phyloP scores from a whole-genome alignment of 1,284 basidiomycete species.

The Naganishia liquefaciens region DNA sequence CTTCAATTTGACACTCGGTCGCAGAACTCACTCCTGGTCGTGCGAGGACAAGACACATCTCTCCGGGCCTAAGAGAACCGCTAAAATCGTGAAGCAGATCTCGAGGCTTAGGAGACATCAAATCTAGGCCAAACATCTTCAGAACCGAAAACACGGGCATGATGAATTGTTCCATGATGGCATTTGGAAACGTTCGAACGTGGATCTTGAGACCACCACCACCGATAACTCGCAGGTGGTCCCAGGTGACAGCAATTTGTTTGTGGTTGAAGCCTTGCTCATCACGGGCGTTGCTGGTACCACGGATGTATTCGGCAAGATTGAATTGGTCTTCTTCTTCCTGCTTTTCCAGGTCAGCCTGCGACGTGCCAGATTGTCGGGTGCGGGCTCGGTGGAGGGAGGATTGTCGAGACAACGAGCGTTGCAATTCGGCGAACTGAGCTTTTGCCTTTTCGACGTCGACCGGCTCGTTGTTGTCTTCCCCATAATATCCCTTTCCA shows the following conservation, averaged over 20 bases:
- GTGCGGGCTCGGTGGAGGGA: conserved; percentile 35
- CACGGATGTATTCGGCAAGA: conserved; percentile 72
- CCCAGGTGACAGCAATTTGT: conserved; percentile 78
- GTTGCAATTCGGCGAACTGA: conserved; percentile 36
- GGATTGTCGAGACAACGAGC: conserved; percentile 34
- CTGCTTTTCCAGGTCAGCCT: conserved; percentile 34
- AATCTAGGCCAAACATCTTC: conserved; percentile 46
- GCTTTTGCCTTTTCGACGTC: conserved; percentile 36
- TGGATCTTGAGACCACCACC: conserved; percentile 68
- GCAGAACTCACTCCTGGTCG: conserved; percentile 50
- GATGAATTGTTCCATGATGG: conserved; percentile 55
- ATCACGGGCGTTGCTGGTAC: conserved; percentile 65
- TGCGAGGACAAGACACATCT: conserved; percentile 61
- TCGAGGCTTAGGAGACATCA: conserved; percentile 58
- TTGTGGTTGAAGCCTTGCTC: conserved; percentile 76
- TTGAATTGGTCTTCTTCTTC: conserved; percentile 60
- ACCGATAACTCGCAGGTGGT: conserved; percentile 70
- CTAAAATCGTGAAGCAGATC: conserved; percentile 62
- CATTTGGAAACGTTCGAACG: conserved; percentile 58
- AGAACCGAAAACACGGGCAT: conserved; percentile 49
- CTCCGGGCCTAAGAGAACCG: conserved; percentile 69
- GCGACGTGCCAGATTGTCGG: conserved; percentile 25
- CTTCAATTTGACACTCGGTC: conserved; percentile 32
- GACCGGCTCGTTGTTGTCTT: conserved; percentile 24
- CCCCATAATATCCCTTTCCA: conserved; percentile 23